Evolutionary conservation across 2,329 filamentous ascomycete genomes (phyloP).

Genomic region (Colletotrichum falcatum): DNA sequence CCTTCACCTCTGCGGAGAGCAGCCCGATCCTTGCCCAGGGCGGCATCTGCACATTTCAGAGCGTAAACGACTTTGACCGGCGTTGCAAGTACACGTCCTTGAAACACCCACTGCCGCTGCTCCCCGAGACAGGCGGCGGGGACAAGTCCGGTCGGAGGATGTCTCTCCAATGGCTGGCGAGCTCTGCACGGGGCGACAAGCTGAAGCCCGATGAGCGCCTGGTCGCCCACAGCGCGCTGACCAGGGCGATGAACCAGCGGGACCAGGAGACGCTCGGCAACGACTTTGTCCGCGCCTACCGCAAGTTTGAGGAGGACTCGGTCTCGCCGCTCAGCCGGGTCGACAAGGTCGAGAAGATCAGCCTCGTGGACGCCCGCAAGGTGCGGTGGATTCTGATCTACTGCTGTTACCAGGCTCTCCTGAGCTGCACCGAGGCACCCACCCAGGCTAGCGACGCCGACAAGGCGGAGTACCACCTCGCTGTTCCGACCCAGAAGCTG

Average conservation of each 20-base stretch:
- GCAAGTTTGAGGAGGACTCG: slow-evolving; percentile 74
- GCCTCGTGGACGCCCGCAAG: slow-evolving; percentile 76
- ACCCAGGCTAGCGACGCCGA: slow-evolving; percentile 69
- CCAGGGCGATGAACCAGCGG: slow-evolving; percentile 62
- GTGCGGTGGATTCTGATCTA: slow-evolving; percentile 85
- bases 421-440: slow-evolving; percentile 71
- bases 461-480: slow-evolving; percentile 68
- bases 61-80: slow-evolving; percentile 74
- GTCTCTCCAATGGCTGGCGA: slow-evolving; percentile 53
- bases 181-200: slow-evolving; percentile 51
- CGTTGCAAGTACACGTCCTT: slow-evolving; percentile 70
- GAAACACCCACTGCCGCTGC: slow-evolving; percentile 73
- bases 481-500: slow-evolving; percentile 55
- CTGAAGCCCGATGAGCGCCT: slow-evolving; percentile 61
- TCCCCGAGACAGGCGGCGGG: slow-evolving; percentile 62
- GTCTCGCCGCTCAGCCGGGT: slow-evolving; percentile 61
- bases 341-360: slow-evolving; percentile 68
- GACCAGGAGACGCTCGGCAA: slow-evolving; percentile 56
- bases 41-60: slow-evolving; percentile 78
- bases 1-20: slow-evolving; percentile 61
- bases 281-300: slow-evolving; percentile 74
- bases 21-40: slow-evolving; percentile 68
- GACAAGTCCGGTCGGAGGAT: slow-evolving; percentile 50
- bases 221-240: slow-evolving; percentile 64
- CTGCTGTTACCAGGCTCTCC: slow-evolving; percentile 77